phyloP scores from a whole-genome alignment of 2,329 filamentous ascomycete genomes.

The Cordyceps cateniannulata region DNA sequence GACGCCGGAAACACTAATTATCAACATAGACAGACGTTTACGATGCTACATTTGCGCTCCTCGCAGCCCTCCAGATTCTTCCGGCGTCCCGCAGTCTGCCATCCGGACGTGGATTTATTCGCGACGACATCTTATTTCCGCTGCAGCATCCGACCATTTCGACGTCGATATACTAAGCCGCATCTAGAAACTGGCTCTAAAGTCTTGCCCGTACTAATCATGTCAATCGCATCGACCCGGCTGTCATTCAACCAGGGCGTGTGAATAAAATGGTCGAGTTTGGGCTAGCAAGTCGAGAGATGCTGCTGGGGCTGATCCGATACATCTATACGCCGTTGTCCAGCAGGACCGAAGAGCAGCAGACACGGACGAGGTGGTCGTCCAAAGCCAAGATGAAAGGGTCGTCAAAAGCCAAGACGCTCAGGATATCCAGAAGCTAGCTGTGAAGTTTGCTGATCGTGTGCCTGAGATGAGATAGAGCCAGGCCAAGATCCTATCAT shows the following conservation, averaged over 20 bases:
- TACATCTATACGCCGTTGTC: slow-evolving; percentile 4
- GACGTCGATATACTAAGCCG: not conserved
- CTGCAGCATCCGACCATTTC: not conserved
- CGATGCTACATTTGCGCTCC: not conserved
- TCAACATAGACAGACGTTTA: not conserved
- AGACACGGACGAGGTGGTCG: too few species aligned
- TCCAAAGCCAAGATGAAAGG: too few species aligned
- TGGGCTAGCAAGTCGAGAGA: slow-evolving; percentile 9
- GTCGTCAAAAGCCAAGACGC: too few species aligned
- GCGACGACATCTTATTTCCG: not conserved
- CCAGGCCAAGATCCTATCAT: not conserved
- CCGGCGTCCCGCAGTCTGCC: not conserved
- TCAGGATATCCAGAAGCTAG: too few species aligned
- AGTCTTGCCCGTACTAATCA: too few species aligned
- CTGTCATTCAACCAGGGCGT: slow-evolving; percentile 58
- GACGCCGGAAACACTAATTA: not conserved
- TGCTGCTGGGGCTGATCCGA: slow-evolving; percentile 4
- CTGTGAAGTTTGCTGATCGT: too few species aligned
- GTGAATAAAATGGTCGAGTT: slow-evolving; percentile 42
- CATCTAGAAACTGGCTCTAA: too few species aligned
- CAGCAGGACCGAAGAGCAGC: not conserved
- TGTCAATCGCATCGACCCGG: slow-evolving; percentile 56
- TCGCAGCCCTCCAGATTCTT: not conserved
- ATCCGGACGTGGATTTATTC: not conserved
- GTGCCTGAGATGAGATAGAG: not conserved